Evolutionary conservation across 345 rosid genomes (phyloP).

Genomic region (Lagerstroemia speciosa): DNA sequence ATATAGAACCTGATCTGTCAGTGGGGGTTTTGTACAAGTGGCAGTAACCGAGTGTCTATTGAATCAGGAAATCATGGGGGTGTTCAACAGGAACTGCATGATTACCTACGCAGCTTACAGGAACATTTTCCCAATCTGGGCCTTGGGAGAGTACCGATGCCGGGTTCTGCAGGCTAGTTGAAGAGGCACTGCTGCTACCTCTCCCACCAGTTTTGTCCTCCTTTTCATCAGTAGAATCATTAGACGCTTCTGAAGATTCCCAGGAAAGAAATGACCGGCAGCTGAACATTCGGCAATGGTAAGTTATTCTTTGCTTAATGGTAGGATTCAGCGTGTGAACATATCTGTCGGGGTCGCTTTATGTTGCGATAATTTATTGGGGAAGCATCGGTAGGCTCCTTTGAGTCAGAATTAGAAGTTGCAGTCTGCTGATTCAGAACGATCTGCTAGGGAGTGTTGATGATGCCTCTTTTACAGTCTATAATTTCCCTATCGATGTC

Average conservation of each 20-base stretch:
- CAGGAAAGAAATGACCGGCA: no score
- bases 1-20: not conserved
- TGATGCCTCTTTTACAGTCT: not conserved
- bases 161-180: conserved; percentile 6
- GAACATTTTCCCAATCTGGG: conserved; percentile 15
- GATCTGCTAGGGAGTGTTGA: not conserved
- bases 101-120: conserved; percentile 7
- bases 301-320: not conserved
- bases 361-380: not conserved
- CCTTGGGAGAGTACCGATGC: conserved; percentile 10
- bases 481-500: not conserved
- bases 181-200: not conserved
- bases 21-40: not conserved
- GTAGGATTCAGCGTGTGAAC: not conserved
- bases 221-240: not conserved
- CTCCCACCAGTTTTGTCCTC: not conserved
- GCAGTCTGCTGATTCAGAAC: not conserved
- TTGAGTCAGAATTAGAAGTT: not conserved
- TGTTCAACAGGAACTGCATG: conserved; percentile 15
- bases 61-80: conserved; percentile 10
- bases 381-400: not conserved
- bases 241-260: not conserved
- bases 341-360: not conserved
- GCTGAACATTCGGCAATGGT: not conserved
- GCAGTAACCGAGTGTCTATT: not conserved